A percentile compares a stretch with the other conserved stretches of the same genome.
Conservation (phyloP, 2,329 filamentous ascomycete species). For the Cytospora mali region DNA sequence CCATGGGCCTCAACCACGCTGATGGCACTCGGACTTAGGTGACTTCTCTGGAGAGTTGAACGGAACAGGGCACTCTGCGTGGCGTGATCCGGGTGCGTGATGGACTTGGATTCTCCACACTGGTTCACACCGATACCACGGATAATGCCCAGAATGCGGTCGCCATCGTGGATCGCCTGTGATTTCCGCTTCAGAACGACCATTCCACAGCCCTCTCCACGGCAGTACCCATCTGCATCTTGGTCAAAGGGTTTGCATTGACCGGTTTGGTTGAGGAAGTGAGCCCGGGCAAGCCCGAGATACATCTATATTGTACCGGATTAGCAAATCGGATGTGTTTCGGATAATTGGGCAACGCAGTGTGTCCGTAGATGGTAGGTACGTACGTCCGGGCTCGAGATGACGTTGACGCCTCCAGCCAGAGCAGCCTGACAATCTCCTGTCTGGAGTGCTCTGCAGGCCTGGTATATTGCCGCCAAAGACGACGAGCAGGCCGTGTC, state of each 20-base stretch:
- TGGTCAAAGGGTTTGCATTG: slow-evolving; percentile 39
- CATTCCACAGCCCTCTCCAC: slow-evolving; percentile 50
- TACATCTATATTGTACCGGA: slow-evolving; percentile 16
- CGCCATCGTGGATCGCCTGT: slow-evolving; percentile 49
- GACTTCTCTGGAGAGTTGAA: slow-evolving; percentile 34
- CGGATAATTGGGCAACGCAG: no score
- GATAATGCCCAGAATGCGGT: slow-evolving; percentile 47
- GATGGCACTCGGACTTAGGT: slow-evolving; percentile 33
- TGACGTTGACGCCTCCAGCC: slow-evolving; percentile 37
- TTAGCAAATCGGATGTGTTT: no score
- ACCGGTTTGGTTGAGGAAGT: slow-evolving; percentile 38
- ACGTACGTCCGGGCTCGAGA: slow-evolving; percentile 32
- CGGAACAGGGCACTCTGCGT: slow-evolving; percentile 35
- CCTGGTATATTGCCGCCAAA: slow-evolving; percentile 41
- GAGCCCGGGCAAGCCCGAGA: slow-evolving; percentile 35
- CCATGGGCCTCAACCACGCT: slow-evolving; percentile 44
- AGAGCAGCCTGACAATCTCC: no score
- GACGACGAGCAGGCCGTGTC: slow-evolving; percentile 45
- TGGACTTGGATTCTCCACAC: slow-evolving; percentile 39
- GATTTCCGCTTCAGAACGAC: slow-evolving; percentile 52
- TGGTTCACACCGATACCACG: slow-evolving; percentile 43
- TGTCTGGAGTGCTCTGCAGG: slow-evolving; percentile 37
- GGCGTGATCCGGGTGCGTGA: slow-evolving; percentile 35
- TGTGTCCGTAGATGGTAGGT: no score
- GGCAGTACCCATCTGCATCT: slow-evolving; percentile 48